A percentile compares a stretch with the other conserved stretches of the same genome.
Evolutionary conservation across 495 filamentous ascomycete genomes (phyloP).

Genomic region (Neurospora cerealis): DNA sequence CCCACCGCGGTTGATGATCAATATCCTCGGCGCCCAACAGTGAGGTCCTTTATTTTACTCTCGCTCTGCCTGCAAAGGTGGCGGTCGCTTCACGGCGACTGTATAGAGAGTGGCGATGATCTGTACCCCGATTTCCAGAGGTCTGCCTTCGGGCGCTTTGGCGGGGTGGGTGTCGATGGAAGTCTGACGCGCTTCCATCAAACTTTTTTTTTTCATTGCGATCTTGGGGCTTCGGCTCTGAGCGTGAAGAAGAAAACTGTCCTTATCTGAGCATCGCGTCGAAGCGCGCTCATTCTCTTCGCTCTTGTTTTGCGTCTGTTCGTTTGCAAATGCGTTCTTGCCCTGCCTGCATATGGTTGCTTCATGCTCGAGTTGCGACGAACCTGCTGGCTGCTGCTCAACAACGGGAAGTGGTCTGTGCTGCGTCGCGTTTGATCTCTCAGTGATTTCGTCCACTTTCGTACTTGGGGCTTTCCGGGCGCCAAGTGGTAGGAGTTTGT

Average conservation of each 20-base stretch:
- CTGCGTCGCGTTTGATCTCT: not conserved
- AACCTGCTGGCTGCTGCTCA: not conserved
- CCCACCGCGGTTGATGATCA: slow-evolving; percentile 53
- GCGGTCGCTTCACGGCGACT: slow-evolving; percentile 2
- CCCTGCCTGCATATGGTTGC: not conserved
- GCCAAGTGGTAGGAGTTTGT: not conserved
- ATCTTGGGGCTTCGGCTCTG: not conserved
- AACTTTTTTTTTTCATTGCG: slow-evolving; percentile 3
- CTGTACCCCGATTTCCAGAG: slow-evolving; percentile 42
- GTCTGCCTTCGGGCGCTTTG: slow-evolving; percentile 44
- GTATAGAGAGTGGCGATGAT: slow-evolving; percentile 48
- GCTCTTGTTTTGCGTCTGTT: not conserved
- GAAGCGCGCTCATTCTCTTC: not conserved
- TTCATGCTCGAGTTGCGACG: not conserved
- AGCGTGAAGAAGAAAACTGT: not conserved
- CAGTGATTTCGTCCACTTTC: not conserved
- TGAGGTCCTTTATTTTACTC: slow-evolving; percentile 14
- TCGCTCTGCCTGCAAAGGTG: slow-evolving; percentile 5
- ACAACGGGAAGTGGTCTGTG: not conserved
- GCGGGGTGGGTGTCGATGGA: slow-evolving; percentile 52
- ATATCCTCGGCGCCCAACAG: slow-evolving; percentile 6
- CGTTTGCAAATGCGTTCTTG: not conserved
- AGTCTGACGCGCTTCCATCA: slow-evolving; percentile 39
- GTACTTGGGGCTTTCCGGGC: not conserved
- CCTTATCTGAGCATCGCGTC: not conserved